Evolutionary conservation across 768 basidiomycete species (phyloP).

Genomic region (Mrakia frigida): DNA sequence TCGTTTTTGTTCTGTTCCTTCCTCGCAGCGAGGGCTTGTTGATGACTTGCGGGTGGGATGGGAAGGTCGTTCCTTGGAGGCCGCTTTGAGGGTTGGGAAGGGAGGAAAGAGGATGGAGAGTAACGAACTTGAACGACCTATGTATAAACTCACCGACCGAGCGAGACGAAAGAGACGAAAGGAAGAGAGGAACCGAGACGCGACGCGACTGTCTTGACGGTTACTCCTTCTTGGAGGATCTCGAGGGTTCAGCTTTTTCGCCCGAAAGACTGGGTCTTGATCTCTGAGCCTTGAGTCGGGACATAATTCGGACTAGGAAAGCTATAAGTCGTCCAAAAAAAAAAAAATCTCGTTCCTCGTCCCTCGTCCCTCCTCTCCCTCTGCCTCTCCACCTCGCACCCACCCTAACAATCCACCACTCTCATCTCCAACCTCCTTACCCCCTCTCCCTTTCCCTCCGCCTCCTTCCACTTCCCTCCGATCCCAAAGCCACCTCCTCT

Average conservation of each 20-base stretch:
- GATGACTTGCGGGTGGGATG: conserved; percentile 90
- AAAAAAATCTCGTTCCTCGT: too few relatives aligned
- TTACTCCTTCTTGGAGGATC: too few relatives aligned
- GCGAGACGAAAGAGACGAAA: neutral
- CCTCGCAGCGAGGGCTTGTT: conserved; percentile 81
- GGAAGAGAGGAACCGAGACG: neutral
- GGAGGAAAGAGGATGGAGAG: neutral
- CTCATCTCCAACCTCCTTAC: conserved; percentile 13
- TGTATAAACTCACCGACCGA: neutral
- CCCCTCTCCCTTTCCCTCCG: neutral
- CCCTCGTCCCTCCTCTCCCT: neutral
- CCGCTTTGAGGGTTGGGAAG: too few relatives aligned
- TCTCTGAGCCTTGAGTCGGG: too few relatives aligned
- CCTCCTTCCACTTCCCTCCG: neutral
- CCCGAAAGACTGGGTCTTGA: too few relatives aligned
- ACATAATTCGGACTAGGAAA: too few relatives aligned
- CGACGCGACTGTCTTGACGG: too few relatives aligned
- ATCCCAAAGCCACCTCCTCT: conserved; percentile 7
- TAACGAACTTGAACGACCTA: neutral
- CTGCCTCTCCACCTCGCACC: neutral
- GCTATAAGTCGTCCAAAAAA: too few relatives aligned
- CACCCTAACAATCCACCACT: neutral
- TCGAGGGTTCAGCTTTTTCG: too few relatives aligned
- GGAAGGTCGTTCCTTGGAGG: conserved; percentile 63
- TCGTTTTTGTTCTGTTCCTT: conserved; percentile 51